phyloP scores from a whole-genome alignment of 2,329 filamentous ascomycete species.

The Beauveria medogensis region DNA sequence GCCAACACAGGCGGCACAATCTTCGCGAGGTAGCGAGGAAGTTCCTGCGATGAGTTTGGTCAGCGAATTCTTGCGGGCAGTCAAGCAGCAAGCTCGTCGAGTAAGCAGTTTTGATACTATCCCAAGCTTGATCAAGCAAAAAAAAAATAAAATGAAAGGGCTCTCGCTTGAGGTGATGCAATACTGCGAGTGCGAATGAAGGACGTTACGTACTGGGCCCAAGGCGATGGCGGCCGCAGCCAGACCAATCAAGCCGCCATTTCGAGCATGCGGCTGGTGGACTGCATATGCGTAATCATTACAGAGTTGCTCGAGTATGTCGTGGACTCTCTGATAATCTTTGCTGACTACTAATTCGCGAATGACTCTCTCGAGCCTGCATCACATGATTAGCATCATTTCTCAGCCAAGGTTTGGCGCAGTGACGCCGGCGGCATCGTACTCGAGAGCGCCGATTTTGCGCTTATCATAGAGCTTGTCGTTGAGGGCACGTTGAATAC shows the following conservation, averaged over 20 bases:
- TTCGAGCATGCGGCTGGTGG: conserved; percentile 90
- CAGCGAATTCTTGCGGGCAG: background rate
- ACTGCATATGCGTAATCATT: conserved; percentile 97
- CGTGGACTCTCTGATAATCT: conserved; percentile 73
- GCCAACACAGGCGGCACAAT: conserved; percentile 95
- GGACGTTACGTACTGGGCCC: conserved; percentile 60
- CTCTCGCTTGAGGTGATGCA: background rate
- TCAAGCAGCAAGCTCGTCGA: background rate
- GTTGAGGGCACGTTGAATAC: conserved; percentile 83
- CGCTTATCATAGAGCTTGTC: conserved; percentile 99
- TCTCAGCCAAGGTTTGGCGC: background rate
- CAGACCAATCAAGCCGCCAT: conserved; percentile 90
- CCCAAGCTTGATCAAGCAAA: background rate
- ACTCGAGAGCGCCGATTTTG: conserved; percentile 95
- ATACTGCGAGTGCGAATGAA: background rate
- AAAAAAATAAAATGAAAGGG: background rate
- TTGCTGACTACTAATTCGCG: conserved; percentile 70
- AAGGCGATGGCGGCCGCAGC: conserved; percentile 94
- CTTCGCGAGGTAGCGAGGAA: conserved; percentile 82
- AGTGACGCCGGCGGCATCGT: conserved; percentile 30
- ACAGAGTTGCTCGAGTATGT: conserved; percentile 90
- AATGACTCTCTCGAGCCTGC: conserved; percentile 81
- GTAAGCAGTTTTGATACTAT: background rate
- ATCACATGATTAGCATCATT: conserved; percentile 13
- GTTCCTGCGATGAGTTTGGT: conserved; percentile 49